Base-by-base conservation (phyloP, 495 filamentous ascomycete species). In the Penicillium pulvis region DNA sequence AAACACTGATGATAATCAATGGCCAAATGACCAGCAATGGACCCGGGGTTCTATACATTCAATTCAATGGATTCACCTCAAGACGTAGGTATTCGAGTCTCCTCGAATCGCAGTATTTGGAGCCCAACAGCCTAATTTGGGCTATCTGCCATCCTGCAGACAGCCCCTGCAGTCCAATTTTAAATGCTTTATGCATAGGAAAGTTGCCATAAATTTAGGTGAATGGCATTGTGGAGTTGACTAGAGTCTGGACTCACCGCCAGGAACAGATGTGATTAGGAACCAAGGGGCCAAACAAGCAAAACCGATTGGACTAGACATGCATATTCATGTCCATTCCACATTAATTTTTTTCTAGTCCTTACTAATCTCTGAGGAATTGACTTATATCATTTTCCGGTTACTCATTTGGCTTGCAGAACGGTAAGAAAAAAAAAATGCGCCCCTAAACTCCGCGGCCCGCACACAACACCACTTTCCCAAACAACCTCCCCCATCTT, bases 201-300 rank as follows among this genome's bases (percentile, higher is more conserved):
- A 47, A 47, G 20, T 41, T 8, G 14, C 6, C 39, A 41, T 41
- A 17, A 41, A 41, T 17, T 41, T 41, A n/a, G 39, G 39, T 41
- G 5, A 53, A 53, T 44, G 43, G 35, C 60, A 41, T 62, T 63
- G 60, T 63, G 60, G 47, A 59, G 60, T 35, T 19, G 23, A 41
- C 39, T 23, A 23, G 20, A 14, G 39, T 41, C 16, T 41, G 39
- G 61, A 57, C 59, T 62, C 59, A 68, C 65, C 65, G 65, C 65
- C 54, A 62, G 56, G 56, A 28, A 61, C 47, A 28, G 11, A 68
- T 60, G 51, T 62, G 65, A 65, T 60, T 60, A 36, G 26, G 45
- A 49, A 49, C 28, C 24, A 31, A 17, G 45, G 54, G 50, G 30
- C 23, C 6, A 3, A 33, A 41, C 31, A 30, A 28, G 23, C 11